Evolutionary conservation across 257 asterid genomes (phyloP).

Genomic region (Solanum dulcamara): DNA sequence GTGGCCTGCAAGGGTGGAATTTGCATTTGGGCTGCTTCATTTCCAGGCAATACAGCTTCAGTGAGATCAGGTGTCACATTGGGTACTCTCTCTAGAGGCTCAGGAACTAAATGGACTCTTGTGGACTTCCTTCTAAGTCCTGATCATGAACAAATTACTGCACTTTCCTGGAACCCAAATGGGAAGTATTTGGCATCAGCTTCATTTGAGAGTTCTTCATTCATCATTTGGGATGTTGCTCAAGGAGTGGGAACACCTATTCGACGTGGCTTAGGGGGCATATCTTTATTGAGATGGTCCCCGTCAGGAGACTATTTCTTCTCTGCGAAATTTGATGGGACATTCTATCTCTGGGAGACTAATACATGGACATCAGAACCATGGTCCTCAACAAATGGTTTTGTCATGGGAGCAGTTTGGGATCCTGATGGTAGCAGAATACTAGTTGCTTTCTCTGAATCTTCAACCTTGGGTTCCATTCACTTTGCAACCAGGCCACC

Average conservation of each 20-base stretch:
- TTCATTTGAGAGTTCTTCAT: constrained; percentile 77
- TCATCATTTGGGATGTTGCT: constrained; percentile 95
- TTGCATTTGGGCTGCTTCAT: constrained; percentile 94
- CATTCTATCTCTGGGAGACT: constrained; percentile 98
- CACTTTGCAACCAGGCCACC: constrained; percentile 96
- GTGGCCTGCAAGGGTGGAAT: constrained; percentile 97
- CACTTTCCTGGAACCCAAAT: constrained; percentile 96
- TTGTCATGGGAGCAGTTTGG: constrained; percentile 98
- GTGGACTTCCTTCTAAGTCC: constrained; percentile 81
- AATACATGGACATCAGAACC: constrained; percentile 96
- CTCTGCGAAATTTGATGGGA: constrained; percentile 86
- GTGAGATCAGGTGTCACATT: constrained; percentile 66
- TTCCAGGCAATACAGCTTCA: constrained; percentile 72
- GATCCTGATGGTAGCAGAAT: constrained; percentile 92
- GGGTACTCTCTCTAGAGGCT: constrained; percentile 65
- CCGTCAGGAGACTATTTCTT: constrained; percentile 93
- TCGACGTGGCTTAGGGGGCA: constrained; percentile 97
- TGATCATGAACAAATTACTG: constrained; percentile 62
- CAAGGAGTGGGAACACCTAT: constrained; percentile 90
- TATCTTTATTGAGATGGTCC: constrained; percentile 91
- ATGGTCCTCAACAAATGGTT: constrained; percentile 86
- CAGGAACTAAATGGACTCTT: constrained; percentile 68
- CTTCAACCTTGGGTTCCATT: constrained; percentile 73
- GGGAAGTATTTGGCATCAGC: constrained; percentile 99
- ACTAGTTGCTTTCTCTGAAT: constrained; percentile 56